Base-by-base conservation (phyloP, 768 basidiomycete genomes). In the Mycena metata region DNA sequence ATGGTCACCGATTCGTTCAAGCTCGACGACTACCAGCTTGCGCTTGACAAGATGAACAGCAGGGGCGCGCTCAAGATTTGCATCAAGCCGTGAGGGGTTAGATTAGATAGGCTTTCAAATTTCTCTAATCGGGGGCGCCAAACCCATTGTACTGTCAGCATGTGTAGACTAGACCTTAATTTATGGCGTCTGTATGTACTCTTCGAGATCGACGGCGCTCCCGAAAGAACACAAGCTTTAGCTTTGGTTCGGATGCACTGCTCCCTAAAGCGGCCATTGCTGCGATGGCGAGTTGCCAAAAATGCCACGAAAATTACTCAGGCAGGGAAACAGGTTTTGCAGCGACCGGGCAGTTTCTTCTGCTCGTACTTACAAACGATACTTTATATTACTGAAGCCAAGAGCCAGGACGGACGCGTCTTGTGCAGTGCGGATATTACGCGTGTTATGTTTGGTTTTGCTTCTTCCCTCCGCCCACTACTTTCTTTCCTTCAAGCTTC, bases 21-120 rank as follows among this genome's bases (percentile, higher is more conserved):
- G 70, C 70, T 72, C 67, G 84, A 86, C 65, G 83, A 88, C 55
- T 88, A 83, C 78, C 87, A 88, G 74, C 75, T 76, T 15, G 87
- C 87, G 46, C 76, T 88, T 56, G 81, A 88, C 78, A 86, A 85
- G 79, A 86, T 88, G 85, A 81, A 74, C 66, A 84, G 83, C 51
- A 78, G 84, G 51, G 79, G 83, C 19, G 82, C 80, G 23, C 52
- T 83, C 16, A 72, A 72, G 55, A 89, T 90, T 70, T 86, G 82
- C 17, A 86, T 90, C 71, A 89, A 85, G 76, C 89, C 89, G 49
- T 89, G 58, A 61, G 33, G 24, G 24, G 23, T n/a, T n/a, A 26
- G n/a, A 4, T 21, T 12, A 19, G 41, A 41, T 17, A 39, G 54
- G 41, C 36, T 24, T 42, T 41, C n/a, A n/a, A n/a, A 2, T 11